Evolutionary conservation across 2,329 filamentous ascomycete genomes (phyloP), one percentile per base, ranked within the genome.

Genomic region (Aphanoascus verrucosus): DNA sequence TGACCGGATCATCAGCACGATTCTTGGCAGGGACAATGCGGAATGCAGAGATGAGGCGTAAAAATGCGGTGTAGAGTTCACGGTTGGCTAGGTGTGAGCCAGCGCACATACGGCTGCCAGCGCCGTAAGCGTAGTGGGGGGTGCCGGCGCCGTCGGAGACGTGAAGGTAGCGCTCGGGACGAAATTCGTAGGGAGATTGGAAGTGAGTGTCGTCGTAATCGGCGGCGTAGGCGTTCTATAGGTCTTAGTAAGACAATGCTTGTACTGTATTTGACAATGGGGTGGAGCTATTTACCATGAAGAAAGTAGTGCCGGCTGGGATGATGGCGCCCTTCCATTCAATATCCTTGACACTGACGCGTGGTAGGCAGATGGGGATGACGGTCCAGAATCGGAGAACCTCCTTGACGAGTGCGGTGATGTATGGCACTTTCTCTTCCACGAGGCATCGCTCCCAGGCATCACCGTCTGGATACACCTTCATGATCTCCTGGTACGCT

Each of bases 341-440:
- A 53, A 91, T 86, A 57, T 86, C 82, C 59, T 83, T 85, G 64
- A 86, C 84, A 56, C 76, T 85, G 14, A 80, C 80, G 2, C 87
- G 75, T 0, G 87, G 87, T 0, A 93, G 75, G 61, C 82, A 88
- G 60, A 93, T 84, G 1, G 86, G 85, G 58, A 90, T 86, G 31
- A 91, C 86, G 1, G 82, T 85, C 78, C 83, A 91, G 73, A 81
- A 91, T 23, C 87, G 80, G 0, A 91, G 74, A 1, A 84, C 81
- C 64, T 93, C 88, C 63, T 89, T 89, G 56, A 86, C 84, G 5
- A 93, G 69, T 0, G 86, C 86, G 0, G 84, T 86, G 56, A 93
- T 73, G 65, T 89, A 93, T 0, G 83, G 81, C 0, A 88, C 77
- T 62, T 86, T 88, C 62, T 89, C 86, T 64, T 89, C 86, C 2